Conservation (phyloP, 2,329 filamentous ascomycete species). For the Neopestalotiopsis clavispora region DNA sequence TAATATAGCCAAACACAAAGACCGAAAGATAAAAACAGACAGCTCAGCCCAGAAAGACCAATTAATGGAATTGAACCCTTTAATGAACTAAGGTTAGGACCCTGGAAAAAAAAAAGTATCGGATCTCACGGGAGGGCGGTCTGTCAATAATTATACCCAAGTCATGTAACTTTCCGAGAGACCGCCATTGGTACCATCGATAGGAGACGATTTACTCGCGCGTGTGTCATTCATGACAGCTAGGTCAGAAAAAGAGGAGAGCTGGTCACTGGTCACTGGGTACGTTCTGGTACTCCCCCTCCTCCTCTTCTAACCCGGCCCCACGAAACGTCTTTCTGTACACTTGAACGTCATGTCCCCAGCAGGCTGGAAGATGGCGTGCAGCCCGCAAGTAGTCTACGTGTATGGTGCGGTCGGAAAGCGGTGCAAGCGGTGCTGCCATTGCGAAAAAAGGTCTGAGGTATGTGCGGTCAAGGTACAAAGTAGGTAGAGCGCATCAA, state of each 20-base stretch:
- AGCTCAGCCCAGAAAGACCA: neutral
- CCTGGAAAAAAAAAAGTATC: neutral
- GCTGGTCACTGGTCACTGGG: neutral
- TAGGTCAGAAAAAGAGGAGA: neutral
- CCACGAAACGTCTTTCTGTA: neutral
- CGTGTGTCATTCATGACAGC: slow-evolving; percentile 2
- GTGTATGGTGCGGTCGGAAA: neutral
- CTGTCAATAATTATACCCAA: slow-evolving; percentile 10
- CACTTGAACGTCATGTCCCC: neutral
- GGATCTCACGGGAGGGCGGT: slow-evolving; percentile 13
- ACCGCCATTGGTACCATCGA: neutral
- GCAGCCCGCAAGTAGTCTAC: neutral
- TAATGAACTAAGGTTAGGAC: neutral
- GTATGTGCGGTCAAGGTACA: neutral
- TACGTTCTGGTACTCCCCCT: too few species aligned
- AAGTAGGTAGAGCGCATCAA: neutral
- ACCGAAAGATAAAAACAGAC: neutral
- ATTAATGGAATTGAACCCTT: neutral
- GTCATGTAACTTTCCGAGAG: slow-evolving; percentile 5
- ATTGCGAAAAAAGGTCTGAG: too few species aligned
- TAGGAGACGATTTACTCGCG: neutral
- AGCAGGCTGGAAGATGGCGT: neutral
- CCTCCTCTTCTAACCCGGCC: neutral
- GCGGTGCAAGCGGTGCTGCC: too few species aligned
- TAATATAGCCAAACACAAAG: neutral